A percentile compares a stretch with the other conserved stretches of the same genome.
Conservation (phyloP, 2,329 filamentous ascomycete genomes). For the Colletotrichum theobromicola region DNA sequence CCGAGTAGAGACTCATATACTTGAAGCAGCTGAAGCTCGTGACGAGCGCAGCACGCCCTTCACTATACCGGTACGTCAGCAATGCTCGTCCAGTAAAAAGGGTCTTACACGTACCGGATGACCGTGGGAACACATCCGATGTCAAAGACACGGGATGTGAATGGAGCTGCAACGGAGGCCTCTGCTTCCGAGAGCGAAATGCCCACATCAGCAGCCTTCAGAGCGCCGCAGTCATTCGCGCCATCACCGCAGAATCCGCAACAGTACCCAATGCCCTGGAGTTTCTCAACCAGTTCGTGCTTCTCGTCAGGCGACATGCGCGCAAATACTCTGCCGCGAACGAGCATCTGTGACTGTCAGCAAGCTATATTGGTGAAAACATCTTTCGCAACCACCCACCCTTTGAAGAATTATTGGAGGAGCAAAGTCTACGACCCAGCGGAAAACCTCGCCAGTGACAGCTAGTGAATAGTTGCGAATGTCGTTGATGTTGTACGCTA, state of each 20-base stretch:
- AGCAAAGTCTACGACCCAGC: constrained; percentile 94
- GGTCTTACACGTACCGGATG: constrained; percentile 65
- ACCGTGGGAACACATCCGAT: constrained; percentile 94
- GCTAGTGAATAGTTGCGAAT: constrained; percentile 87
- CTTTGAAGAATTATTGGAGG: constrained; percentile 77
- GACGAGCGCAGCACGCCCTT: constrained; percentile 93
- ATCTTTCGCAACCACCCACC: constrained; percentile 46
- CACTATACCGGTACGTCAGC: constrained; percentile 49
- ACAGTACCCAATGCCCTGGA: constrained; percentile 95
- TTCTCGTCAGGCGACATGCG: constrained; percentile 99
- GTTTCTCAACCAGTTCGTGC: constrained; percentile 94
- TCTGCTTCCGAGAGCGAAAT: constrained; percentile 97
- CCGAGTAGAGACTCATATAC: constrained; percentile 98
- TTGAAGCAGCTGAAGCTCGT: constrained; percentile 99
- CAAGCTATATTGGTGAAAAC: background rate
- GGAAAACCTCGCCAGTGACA: constrained; percentile 91
- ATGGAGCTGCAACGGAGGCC: constrained; percentile 96
- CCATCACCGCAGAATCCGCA: constrained; percentile 97
- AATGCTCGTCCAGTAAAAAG: background rate
- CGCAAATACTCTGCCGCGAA: constrained; percentile 90
- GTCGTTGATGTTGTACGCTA: constrained; percentile 84
- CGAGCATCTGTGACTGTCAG: constrained; percentile 71
- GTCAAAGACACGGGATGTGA: constrained; percentile 94
- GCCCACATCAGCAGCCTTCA: constrained; percentile 96
- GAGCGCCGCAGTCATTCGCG: constrained; percentile 94